Evolutionary conservation across 2,329 filamentous ascomycete genomes (phyloP).

Genomic region (Diaporthe vaccinii): DNA sequence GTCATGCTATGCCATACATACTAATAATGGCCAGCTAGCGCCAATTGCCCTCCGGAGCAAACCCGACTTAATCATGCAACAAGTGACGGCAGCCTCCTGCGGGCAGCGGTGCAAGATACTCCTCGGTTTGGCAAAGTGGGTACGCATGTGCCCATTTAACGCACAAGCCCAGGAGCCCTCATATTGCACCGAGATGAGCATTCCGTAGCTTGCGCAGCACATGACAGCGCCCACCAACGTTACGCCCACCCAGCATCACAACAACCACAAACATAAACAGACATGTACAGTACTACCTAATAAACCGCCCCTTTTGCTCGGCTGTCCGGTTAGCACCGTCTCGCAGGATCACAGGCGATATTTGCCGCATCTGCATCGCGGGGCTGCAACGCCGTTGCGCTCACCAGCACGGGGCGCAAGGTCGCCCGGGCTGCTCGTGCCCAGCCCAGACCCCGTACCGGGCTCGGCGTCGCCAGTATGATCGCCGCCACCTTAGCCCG

Average conservation of each 20-base stretch:
- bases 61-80: slow-evolving; percentile 13
- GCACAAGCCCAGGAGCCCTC: slow-evolving; percentile 16
- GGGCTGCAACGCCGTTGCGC: neutral
- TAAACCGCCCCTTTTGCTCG: neutral
- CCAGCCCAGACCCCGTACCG: slow-evolving; percentile 9
- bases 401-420: slow-evolving; percentile 14
- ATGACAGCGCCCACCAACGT: slow-evolving; percentile 3
- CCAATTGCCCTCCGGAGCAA: neutral
- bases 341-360: slow-evolving; percentile 3
- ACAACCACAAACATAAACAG: neutral
- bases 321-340: neutral
- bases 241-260: neutral
- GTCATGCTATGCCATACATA: slow-evolving; percentile 12
- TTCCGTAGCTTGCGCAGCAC: slow-evolving; percentile 20
- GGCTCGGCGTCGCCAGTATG: slow-evolving; percentile 24
- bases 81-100: neutral
- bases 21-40: slow-evolving; percentile 19
- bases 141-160: slow-evolving; percentile 1
- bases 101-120: neutral
- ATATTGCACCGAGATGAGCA: slow-evolving; percentile 32
- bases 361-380: neutral
- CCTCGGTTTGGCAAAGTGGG: slow-evolving; percentile 7
- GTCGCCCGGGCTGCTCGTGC: neutral
- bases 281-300: neutral
- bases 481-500: slow-evolving; percentile 1